A percentile compares a stretch with the other conserved stretches of the same genome.
Evolutionary conservation across 805 yeast species (phyloP).

Genomic region (Teunomyces stri): DNA sequence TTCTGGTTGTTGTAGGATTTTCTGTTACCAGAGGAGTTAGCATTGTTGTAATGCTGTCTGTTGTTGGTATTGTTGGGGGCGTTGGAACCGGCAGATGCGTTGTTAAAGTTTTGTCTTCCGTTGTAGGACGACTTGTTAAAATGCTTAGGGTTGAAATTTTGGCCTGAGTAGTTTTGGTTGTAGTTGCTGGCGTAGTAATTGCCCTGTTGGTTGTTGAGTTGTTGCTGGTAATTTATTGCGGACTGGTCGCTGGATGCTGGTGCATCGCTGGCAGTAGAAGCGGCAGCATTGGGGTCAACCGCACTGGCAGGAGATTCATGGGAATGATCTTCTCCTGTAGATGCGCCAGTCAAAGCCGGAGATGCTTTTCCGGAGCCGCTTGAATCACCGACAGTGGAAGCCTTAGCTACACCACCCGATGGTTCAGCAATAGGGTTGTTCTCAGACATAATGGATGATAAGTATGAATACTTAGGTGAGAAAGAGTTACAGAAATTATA

Average conservation of each 20-base stretch:
- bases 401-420: constrained; percentile 6
- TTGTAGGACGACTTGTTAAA: constrained; percentile 10
- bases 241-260: constrained; percentile 2
- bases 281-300: constrained; percentile 4
- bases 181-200: constrained; percentile 9
- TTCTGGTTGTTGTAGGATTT: constrained; percentile 12
- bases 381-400: constrained; percentile 7
- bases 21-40: constrained; percentile 7
- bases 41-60: constrained; percentile 7
- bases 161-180: constrained; percentile 4
- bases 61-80: constrained; percentile 6
- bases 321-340: not conserved
- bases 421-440: constrained; percentile 12
- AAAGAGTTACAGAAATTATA: constrained; percentile 7
- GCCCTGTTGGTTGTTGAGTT: constrained; percentile 4
- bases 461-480: constrained; percentile 5
- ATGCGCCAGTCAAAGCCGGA: not conserved
- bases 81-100: constrained; percentile 8
- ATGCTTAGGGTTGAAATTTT: constrained; percentile 1
- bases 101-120: constrained; percentile 13
- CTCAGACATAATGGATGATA: constrained; percentile 15
- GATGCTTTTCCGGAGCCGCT: constrained; percentile 5
- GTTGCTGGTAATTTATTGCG: constrained; percentile 2
- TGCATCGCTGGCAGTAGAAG: constrained; percentile 6
- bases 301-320: constrained; percentile 5